These are phyloP conservation scores for Fraxinus angustifolia DNA, from an alignment of 305 asterid species.

Conservation along the genomic window DNA sequence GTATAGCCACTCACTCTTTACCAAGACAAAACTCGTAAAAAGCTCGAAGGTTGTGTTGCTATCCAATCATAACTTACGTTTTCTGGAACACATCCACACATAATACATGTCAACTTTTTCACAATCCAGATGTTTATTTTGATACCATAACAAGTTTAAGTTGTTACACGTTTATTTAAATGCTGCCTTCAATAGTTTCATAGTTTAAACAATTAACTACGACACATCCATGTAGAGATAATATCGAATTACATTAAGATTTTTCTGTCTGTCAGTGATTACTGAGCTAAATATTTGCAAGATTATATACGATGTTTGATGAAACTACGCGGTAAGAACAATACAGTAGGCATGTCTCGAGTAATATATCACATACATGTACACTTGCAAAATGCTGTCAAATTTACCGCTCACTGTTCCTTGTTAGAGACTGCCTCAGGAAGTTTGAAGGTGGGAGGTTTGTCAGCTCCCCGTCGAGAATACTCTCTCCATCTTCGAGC, in stretches of 20 bases:
- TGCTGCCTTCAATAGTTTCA: neutral
- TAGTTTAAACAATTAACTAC: neutral
- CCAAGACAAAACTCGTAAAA: neutral
- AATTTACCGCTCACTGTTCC: conserved; percentile 31
- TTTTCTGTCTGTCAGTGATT: neutral
- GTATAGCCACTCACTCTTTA: neutral
- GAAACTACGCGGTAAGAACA: neutral
- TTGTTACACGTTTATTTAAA: neutral
- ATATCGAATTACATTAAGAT: neutral
- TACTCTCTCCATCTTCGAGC: conserved; percentile 96
- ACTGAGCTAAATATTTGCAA: neutral
- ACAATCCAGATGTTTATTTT: neutral
- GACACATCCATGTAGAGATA: neutral
- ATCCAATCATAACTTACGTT: neutral
- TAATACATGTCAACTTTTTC: neutral
- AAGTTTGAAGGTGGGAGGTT: conserved; percentile 76
- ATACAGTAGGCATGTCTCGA: neutral
- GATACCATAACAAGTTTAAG: neutral
- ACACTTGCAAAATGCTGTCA: neutral
- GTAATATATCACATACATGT: neutral
- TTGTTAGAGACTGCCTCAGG: conserved; percentile 64
- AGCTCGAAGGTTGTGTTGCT: neutral
- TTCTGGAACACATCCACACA: neutral
- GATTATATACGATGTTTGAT: neutral
- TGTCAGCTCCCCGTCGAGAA: conserved; percentile 78